Percentiles rank a stretch among this genome's conserved stretches.
phyloP scores from a whole-genome alignment of 345 rosid species.

The Bruguiera parviflora region DNA sequence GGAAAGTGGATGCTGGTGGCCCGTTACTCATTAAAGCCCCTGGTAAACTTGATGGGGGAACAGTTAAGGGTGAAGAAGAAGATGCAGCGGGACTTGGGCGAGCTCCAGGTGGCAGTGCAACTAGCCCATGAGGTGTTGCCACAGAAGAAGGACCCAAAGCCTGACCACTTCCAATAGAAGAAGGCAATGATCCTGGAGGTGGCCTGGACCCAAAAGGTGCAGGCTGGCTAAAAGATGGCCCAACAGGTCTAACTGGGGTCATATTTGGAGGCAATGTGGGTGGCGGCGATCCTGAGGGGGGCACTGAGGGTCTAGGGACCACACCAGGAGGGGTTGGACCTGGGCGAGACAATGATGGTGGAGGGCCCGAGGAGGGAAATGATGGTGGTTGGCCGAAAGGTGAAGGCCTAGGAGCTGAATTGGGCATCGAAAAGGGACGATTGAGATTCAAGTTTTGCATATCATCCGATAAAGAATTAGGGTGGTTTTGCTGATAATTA shows the following conservation, averaged over 20 bases:
- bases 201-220: conserved; percentile 60
- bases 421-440: conserved; percentile 35
- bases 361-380: conserved; percentile 15
- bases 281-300: conserved; percentile 47
- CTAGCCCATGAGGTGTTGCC: conserved; percentile 5
- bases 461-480: conserved; percentile 44
- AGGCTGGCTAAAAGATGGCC: conserved; percentile 50
- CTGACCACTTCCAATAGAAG: conserved; percentile 32
- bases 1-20: conserved; percentile 28
- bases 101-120: no score
- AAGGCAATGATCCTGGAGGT: conserved; percentile 43
- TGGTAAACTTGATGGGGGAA: conserved; percentile 8
- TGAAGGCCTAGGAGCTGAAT: conserved; percentile 54
- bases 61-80: not conserved
- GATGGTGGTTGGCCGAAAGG: conserved; percentile 55
- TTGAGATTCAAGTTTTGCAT: conserved; percentile 66
- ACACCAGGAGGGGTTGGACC: conserved; percentile 49
- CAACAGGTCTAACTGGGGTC: conserved; percentile 54
- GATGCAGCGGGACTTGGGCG: no score
- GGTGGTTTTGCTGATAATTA: conserved; percentile 32
- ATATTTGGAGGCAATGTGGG: conserved; percentile 42
- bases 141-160: conserved; percentile 21
- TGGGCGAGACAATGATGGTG: conserved; percentile 60
- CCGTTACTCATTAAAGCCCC: conserved; percentile 28
- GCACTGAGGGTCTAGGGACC: conserved; percentile 46